Base-by-base conservation (phyloP, 257 asterid species). In the Fraxinus cuspidata region DNA sequence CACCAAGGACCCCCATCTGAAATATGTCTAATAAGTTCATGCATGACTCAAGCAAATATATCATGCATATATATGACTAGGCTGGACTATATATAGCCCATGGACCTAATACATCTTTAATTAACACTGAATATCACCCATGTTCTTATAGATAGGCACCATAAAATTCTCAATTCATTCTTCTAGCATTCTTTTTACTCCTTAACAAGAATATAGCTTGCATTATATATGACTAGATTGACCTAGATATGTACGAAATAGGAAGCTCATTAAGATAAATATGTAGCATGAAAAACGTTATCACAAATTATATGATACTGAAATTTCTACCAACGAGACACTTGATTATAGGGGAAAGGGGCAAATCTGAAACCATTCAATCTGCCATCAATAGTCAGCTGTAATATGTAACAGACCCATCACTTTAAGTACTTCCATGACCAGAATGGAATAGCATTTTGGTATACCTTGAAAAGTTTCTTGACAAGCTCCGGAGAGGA, bases 381-480 rank as follows among this genome's bases (percentile, higher is more conserved):
- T 40, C 16, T 40, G 49, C 49, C 16, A 31, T 51, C 70, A 72
- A 81, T 47, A 77, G 56, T 15, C 10, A 18, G 10, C 58, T 49
- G n/a, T 38, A 56, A 69, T 31, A 51, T 65, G 73, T n/a, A 71
- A 73, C 66, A 56, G 12, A 9, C 13, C 13, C 13, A 0, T 56
- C 27, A 18, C 27, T 5, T 56, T n/a, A 56, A 56, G 51, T 58
- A 79, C 40, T 21, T 53, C 23, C 19, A 58, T 2, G 68, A 19
- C 28, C 66, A 15, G 31, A 72, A 78, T 31, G 80, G 66, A 74
- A 77, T 74, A 78, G 71, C 67, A 9, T 9, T 2, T 9, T 38
- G 12, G 37, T 51, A 44, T 92, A 96, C 99, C 98, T 93, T 96
- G 85, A 96, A 92, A 80, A 96, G 92, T 83, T 96, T 93, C 87